A percentile compares a stretch with the other conserved stretches of the same genome.
Conservation (phyloP, 305 asterid genomes). For the Fraxinus angustifolia region DNA sequence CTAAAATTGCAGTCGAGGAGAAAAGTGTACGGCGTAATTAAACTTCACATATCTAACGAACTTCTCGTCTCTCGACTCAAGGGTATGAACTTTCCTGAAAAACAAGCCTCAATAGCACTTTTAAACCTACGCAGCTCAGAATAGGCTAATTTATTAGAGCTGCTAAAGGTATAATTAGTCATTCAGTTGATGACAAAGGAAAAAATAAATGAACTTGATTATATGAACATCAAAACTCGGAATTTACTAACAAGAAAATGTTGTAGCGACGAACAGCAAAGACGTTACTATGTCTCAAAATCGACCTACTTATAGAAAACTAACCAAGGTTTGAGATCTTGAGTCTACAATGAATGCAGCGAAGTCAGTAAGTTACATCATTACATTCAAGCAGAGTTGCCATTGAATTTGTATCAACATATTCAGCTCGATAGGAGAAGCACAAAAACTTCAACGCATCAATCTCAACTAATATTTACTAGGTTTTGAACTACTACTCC, state of each 20-base stretch:
- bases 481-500: conserved; percentile 24
- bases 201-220: not conserved
- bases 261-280: conserved; percentile 14
- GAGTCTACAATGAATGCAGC: not conserved
- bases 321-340: conserved; percentile 4
- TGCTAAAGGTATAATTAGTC: not conserved
- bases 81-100: too few relatives aligned
- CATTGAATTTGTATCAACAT: conserved; percentile 15
- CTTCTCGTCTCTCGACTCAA: too few relatives aligned
- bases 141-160: not conserved
- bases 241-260: conserved; percentile 34
- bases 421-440: not conserved
- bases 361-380: not conserved
- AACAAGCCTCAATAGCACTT: not conserved
- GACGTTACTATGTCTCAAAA: conserved; percentile 10
- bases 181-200: not conserved
- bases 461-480: conserved; percentile 25
- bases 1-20: too few relatives aligned
- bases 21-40: too few relatives aligned
- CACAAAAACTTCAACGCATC: conserved; percentile 1
- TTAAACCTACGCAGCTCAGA: not conserved
- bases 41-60: too few relatives aligned
- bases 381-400: conserved; percentile 18
- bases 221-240: not conserved
- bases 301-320: conserved; percentile 23